Conservation (phyloP, 208 protist species). For the Acanthamoeba triangularis region DNA sequence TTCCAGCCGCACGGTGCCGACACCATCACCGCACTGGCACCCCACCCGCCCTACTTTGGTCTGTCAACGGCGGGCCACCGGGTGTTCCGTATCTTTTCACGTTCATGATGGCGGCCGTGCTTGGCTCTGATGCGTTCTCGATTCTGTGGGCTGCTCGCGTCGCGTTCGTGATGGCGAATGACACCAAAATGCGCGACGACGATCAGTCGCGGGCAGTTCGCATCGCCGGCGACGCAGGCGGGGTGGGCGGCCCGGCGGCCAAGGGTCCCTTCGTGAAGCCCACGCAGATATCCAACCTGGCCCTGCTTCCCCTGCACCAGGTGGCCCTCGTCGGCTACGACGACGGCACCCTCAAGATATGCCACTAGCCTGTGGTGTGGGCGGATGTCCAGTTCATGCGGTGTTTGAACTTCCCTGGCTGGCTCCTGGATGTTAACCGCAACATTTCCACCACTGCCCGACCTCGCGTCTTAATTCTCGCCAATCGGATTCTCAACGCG, state of each 20-base stretch:
- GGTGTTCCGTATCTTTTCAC: not conserved
- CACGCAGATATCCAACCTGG: not conserved
- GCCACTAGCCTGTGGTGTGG: not conserved
- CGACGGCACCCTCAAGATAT: not conserved
- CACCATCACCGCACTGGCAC: not conserved
- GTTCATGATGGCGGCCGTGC: too few relatives aligned
- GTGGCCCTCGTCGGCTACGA: constrained; percentile 33
- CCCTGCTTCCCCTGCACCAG: not conserved
- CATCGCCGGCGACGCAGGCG: not conserved
- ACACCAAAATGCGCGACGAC: not conserved
- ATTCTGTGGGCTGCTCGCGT: not conserved
- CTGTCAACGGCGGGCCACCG: constrained; percentile 8
- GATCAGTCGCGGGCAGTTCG: not conserved
- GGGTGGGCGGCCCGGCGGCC: not conserved
- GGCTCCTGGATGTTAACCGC: too few relatives aligned
- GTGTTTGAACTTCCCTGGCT: too few relatives aligned
- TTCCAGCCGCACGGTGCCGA: constrained; percentile 11
- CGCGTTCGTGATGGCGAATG: not conserved
- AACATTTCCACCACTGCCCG: too few relatives aligned
- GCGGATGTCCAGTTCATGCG: too few relatives aligned
- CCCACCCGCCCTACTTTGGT: not conserved
- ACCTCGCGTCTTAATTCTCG: too few relatives aligned
- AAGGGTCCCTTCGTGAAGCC: not conserved
- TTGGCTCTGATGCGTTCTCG: too few relatives aligned
- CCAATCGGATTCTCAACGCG: too few relatives aligned